These are phyloP conservation scores for Dendryphion nanum DNA, from an alignment of 2,329 filamentous ascomycete genomes.

Conservation along the genomic window DNA sequence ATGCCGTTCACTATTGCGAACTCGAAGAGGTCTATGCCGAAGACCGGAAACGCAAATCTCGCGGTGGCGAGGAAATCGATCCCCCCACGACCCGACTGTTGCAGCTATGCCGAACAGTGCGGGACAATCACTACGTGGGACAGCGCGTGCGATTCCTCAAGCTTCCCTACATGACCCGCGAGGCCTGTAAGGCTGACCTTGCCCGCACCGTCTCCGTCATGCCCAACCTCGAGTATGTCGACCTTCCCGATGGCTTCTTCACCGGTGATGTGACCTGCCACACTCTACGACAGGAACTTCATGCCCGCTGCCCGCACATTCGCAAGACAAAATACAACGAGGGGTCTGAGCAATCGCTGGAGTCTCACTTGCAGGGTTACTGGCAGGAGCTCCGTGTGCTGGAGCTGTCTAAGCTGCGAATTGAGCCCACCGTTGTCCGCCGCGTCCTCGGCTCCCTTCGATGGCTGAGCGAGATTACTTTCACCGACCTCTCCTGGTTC, in stretches of 20 bases:
- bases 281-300: constrained; percentile 77
- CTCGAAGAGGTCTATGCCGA: constrained; percentile 80
- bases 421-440: constrained; percentile 70
- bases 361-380: constrained; percentile 63
- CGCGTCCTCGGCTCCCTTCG: constrained; percentile 67
- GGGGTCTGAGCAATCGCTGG: constrained; percentile 76
- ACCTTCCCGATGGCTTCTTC: constrained; percentile 86
- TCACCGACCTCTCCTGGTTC: constrained; percentile 67
- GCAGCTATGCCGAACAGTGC: constrained; percentile 77
- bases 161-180: constrained; percentile 90
- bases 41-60: constrained; percentile 54
- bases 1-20: constrained; percentile 91
- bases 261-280: constrained; percentile 73
- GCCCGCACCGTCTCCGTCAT: constrained; percentile 82
- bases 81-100: constrained; percentile 72
- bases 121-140: constrained; percentile 71
- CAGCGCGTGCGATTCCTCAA: constrained; percentile 75
- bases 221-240: constrained; percentile 82
- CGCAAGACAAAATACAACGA: constrained; percentile 83
- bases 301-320: constrained; percentile 77
- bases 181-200: constrained; percentile 79
- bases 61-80: constrained; percentile 78
- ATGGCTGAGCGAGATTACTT: constrained; percentile 69
- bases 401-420: constrained; percentile 65
- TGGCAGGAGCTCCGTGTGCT: constrained; percentile 73